These are phyloP conservation scores for Irpex sp. DNA, from an alignment of 1,284 basidiomycete species.

Conservation along the genomic window DNA sequence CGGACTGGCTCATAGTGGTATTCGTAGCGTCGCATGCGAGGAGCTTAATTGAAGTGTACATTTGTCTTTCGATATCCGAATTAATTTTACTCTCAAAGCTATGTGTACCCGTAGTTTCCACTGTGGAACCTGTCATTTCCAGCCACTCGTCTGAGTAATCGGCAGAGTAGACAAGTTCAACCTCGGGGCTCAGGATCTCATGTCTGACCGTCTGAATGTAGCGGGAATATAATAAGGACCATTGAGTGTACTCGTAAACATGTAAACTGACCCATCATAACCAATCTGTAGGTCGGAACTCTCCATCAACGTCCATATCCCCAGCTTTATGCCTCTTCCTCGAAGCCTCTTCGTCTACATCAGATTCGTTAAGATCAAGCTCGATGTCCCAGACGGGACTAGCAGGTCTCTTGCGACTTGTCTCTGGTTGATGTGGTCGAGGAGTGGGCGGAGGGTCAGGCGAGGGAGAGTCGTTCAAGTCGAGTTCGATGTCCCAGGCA, in stretches of 20 bases:
- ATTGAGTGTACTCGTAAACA: neutral
- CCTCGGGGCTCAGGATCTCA: no score
- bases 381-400: constrained; percentile 63
- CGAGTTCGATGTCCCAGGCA: constrained; percentile 35
- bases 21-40: neutral
- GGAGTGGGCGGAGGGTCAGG: constrained; percentile 15
- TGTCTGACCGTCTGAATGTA: no score
- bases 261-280: neutral
- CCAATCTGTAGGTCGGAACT: neutral
- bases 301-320: neutral
- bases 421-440: constrained; percentile 10
- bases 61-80: neutral
- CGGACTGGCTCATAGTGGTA: neutral
- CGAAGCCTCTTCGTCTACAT: constrained; percentile 14
- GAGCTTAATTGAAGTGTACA: neutral
- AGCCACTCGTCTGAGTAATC: no score
- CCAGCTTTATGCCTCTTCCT: constrained; percentile 3
- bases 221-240: neutral
- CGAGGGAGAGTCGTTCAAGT: constrained; percentile 23
- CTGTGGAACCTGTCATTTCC: neutral
- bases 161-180: no score
- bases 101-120: neutral
- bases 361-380: constrained; percentile 36
- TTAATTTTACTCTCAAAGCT: neutral
- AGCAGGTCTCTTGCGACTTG: constrained; percentile 23